Conservation (phyloP, 192 early-diverging fungal species). For the Entrophospora sp. region DNA sequence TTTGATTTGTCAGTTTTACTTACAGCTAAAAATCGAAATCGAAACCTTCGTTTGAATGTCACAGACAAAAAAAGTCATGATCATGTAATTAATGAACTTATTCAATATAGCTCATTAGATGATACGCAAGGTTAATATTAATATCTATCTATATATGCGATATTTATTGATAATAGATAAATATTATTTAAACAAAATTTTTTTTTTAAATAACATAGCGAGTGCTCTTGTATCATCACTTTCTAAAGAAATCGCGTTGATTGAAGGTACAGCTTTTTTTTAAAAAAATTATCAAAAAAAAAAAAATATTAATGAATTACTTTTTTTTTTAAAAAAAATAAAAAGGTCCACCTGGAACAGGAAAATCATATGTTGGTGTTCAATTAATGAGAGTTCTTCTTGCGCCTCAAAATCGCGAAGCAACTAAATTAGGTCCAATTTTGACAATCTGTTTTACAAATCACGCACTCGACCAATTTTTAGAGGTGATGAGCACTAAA, state of each 20-base stretch:
- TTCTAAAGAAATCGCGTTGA: slow-evolving; percentile 38
- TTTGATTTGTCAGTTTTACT: slow-evolving; percentile 23
- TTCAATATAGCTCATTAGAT: slow-evolving; percentile 30
- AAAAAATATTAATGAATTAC: too few species aligned
- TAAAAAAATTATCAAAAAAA: neutral
- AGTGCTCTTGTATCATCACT: slow-evolving; percentile 39
- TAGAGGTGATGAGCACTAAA: slow-evolving; percentile 22
- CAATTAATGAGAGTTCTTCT: slow-evolving; percentile 35
- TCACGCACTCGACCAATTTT: slow-evolving; percentile 55
- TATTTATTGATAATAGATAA: too few species aligned
- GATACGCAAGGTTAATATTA: slow-evolving; percentile 32
- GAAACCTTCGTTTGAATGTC: slow-evolving; percentile 13
- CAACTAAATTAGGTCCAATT: slow-evolving; percentile 30
- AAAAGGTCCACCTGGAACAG: slow-evolving; percentile 42
- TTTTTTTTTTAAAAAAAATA: neutral
- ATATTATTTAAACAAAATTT: too few species aligned
- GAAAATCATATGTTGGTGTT: slow-evolving; percentile 45
- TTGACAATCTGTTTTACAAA: slow-evolving; percentile 51
- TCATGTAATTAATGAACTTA: neutral
- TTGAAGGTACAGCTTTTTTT: slow-evolving; percentile 38
- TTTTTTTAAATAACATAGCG: slow-evolving; percentile 8
- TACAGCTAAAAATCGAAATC: neutral
- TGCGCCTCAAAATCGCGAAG: slow-evolving; percentile 15
- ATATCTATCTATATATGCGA: neutral
- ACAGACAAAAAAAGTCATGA: neutral